Percentiles rank a stretch among this genome's conserved stretches.
Evolutionary conservation across 1,139 yeast species (phyloP).

Genomic region (Hyphopichia fennica): DNA sequence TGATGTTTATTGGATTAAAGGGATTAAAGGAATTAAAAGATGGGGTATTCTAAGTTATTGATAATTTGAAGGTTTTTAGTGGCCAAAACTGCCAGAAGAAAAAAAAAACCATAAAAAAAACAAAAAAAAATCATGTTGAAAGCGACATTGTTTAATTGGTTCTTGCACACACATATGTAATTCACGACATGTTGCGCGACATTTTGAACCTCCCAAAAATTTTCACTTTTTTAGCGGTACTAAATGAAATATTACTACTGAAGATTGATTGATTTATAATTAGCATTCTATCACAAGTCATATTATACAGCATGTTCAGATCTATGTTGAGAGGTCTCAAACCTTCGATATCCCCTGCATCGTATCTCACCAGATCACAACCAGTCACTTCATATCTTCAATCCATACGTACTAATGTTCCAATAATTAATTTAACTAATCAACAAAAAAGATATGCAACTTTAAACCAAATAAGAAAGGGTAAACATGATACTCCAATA

Average conservation of each 20-base stretch:
- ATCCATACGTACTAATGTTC: conserved; percentile 12
- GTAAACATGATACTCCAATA: conserved; percentile 57
- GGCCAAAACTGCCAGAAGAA: neutral
- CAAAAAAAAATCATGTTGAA: neutral
- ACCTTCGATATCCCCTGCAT: neutral
- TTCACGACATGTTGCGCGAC: neutral
- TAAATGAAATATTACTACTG: neutral
- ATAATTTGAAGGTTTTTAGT: neutral
- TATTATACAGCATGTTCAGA: conserved; percentile 2
- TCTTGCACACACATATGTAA: neutral
- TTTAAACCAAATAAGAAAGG: conserved; percentile 69
- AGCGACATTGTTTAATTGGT: neutral
- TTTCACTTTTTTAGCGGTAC: neutral
- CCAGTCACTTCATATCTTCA: conserved; percentile 12
- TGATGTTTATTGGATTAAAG: conserved; percentile 9
- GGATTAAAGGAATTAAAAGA: too few species aligned
- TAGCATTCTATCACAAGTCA: too few species aligned
- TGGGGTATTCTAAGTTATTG: neutral
- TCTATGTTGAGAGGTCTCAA: conserved; percentile 1
- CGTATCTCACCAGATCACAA: conserved; percentile 1
- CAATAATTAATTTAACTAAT: conserved; percentile 3
- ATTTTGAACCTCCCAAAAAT: neutral
- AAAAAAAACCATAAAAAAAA: neutral
- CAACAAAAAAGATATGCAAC: conserved; percentile 59
- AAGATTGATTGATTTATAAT: too few species aligned